Conservation (phyloP, 2,329 filamentous ascomycete genomes). For the Ploettnerulaceae sp. region DNA sequence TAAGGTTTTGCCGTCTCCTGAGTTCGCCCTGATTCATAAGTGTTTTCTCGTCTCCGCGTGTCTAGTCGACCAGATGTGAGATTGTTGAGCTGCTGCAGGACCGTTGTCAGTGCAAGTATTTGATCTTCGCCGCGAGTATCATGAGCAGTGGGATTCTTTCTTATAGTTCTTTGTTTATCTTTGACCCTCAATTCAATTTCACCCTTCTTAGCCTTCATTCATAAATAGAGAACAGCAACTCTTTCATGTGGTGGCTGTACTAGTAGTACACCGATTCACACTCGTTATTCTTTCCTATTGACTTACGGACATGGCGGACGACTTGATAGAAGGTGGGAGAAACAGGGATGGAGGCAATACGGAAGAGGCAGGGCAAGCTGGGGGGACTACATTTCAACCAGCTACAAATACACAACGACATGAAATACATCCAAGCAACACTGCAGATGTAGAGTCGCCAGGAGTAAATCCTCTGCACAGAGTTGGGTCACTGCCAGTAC, state of each 20-base stretch:
- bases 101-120: no score
- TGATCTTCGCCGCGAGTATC: no score
- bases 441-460: neutral
- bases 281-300: neutral
- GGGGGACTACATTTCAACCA: neutral
- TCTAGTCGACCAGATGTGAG: neutral
- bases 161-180: neutral
- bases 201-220: neutral
- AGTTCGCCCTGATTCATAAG: neutral
- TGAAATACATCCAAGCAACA: neutral
- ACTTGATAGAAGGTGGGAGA: neutral
- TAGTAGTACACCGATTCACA: neutral
- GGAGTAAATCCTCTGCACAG: constrained; percentile 4
- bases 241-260: neutral
- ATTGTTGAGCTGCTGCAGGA: constrained; percentile 1
- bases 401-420: neutral
- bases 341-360: neutral
- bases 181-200: neutral
- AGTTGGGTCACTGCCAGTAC: constrained; percentile 14
- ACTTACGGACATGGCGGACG: constrained; percentile 8
- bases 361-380: neutral
- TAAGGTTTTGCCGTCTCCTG: constrained; percentile 7
- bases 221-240: neutral
- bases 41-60: neutral
- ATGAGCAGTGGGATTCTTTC: neutral